A percentile compares a stretch with the other conserved stretches of the same genome.
Evolutionary conservation across 106 monocot genomes (phyloP).

Genomic region (Dioscorea zingiberensis): DNA sequence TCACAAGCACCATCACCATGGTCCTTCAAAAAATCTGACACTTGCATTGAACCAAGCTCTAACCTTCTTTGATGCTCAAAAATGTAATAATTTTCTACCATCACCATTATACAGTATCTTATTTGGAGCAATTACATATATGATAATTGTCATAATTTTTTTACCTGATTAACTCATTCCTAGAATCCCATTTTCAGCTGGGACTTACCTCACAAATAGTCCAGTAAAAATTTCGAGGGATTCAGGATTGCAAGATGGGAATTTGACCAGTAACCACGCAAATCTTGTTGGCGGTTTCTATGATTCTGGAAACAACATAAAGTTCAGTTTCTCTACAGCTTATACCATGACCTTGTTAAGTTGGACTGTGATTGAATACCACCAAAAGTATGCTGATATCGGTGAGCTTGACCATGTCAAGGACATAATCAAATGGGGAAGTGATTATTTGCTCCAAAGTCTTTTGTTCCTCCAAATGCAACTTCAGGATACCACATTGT

Average conservation of each 20-base stretch:
- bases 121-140: neutral
- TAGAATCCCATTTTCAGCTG: constrained; percentile 35
- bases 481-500: constrained; percentile 1
- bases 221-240: constrained; percentile 17
- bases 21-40: constrained; percentile 1
- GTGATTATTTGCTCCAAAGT: constrained; percentile 30
- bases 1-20: neutral
- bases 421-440: constrained; percentile 39
- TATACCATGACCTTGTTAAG: constrained; percentile 28
- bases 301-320: constrained; percentile 42
- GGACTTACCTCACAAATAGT: constrained; percentile 16
- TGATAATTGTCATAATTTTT: neutral
- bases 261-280: neutral
- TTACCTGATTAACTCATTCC: too few species aligned
- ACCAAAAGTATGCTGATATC: constrained; percentile 14
- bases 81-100: constrained; percentile 17
- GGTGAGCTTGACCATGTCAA: constrained; percentile 28
- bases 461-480: constrained; percentile 4
- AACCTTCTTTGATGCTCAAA: constrained; percentile 39
- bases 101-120: neutral
- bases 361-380: constrained; percentile 38
- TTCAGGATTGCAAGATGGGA: constrained; percentile 24
- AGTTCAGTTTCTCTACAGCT: constrained; percentile 37
- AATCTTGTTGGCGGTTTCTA: constrained; percentile 34
- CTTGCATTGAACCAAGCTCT: constrained; percentile 20